Evolutionary conservation across 1,284 basidiomycete genomes (phyloP), one percentile per base, ranked within the genome.

Genomic region (Trichosporon inkin): DNA sequence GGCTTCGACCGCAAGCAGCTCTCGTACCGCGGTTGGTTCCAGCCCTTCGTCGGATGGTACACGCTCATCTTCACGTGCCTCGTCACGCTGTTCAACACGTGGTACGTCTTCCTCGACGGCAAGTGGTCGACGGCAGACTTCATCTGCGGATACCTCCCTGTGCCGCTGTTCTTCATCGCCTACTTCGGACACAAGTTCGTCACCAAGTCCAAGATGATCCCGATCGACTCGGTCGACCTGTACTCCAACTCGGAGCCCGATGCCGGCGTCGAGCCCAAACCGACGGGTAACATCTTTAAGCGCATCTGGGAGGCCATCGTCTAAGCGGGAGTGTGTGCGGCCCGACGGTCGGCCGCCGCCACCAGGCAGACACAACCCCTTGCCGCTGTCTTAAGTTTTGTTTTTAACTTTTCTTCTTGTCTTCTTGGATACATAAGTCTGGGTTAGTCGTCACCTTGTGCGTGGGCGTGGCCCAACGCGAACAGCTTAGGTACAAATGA

Each of bases 1-100:
- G 87, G 88, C 28, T 68, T 74, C 55, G 44, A 68, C 57, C 71
- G 90, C 54, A 78, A 64, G 6, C 81, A 54, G 14, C 36, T 78
- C 2, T 90, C 90, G 0, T 92, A 83, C 74, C 71, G 71, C 6
- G 87, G 24, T 84, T 55, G 87, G 20, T 84, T 90, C 72, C 88
- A 58, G 60, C 61, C 57, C 37, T 73, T 69, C 61, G 72, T 75
- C 16, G 77, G 74, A 52, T 74, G 64, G 56, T 72, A 76, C 60
- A 75, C 77, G 36, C 72, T 77, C 62, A 62, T 67, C 62, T 62
- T 70, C 59, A 66, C 56, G 16, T 24, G 5, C 17, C 11, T 62
- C 20, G 58, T 56, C 14, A 34, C 44, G 11, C 16, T 55, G 35
- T 58, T 56, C 53, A 38, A 51, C 34, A 17, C 38, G 11, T 64